Conservation (phyloP, 2,329 filamentous ascomycete genomes). For the Beauveria varroae region DNA sequence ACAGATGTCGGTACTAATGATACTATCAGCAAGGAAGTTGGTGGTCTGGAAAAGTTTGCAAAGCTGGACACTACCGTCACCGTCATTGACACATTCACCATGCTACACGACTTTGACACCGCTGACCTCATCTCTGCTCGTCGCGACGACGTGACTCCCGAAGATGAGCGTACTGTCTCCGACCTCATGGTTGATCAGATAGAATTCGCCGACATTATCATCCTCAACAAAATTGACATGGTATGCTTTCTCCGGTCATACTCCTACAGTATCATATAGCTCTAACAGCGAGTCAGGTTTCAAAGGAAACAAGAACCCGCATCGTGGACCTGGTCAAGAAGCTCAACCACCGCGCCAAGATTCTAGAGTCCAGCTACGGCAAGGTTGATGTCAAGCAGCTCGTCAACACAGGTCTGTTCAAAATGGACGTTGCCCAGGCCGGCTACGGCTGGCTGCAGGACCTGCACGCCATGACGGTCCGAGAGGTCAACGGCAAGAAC, state of each 20-base stretch:
- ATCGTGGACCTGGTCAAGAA: slow-evolving; percentile 48
- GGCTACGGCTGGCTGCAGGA: slow-evolving; percentile 65
- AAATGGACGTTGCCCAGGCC: slow-evolving; percentile 54
- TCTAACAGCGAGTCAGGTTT: slow-evolving; percentile 20
- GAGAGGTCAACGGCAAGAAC: slow-evolving; percentile 44
- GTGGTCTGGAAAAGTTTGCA: slow-evolving; percentile 59
- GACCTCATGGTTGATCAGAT: slow-evolving; percentile 72
- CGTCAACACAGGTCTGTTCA: slow-evolving; percentile 58
- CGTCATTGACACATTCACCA: slow-evolving; percentile 65
- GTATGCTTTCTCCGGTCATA: slow-evolving; percentile 25
- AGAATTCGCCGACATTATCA: slow-evolving; percentile 67
- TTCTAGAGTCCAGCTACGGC: slow-evolving; percentile 52
- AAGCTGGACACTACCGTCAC: slow-evolving; percentile 65
- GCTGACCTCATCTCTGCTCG: slow-evolving; percentile 59
- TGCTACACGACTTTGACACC: slow-evolving; percentile 66
- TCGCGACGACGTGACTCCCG: slow-evolving; percentile 52
- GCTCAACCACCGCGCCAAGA: slow-evolving; percentile 59
- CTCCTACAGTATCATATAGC: neutral
- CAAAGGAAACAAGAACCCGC: slow-evolving; percentile 33
- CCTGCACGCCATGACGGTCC: slow-evolving; percentile 58
- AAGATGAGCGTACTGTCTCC: slow-evolving; percentile 67
- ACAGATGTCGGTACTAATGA: neutral
- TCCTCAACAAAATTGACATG: slow-evolving; percentile 64
- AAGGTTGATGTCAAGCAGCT: slow-evolving; percentile 56
- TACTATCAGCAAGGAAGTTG: slow-evolving; percentile 37